Base-by-base conservation (phyloP, 139 green algal species). In the Chlamydomonas applanata region DNA sequence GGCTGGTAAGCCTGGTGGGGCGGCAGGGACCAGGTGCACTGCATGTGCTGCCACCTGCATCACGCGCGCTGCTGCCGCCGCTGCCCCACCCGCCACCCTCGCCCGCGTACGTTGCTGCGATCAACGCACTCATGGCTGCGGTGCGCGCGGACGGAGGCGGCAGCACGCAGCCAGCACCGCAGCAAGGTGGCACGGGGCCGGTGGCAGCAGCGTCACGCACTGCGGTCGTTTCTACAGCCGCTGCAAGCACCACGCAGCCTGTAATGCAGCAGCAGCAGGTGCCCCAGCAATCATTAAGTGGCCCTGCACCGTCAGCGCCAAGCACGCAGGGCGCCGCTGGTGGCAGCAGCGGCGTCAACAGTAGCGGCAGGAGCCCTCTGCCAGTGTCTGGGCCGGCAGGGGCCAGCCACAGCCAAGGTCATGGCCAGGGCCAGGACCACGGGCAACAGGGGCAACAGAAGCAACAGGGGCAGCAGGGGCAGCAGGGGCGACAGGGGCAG, bases 1-100 rank as follows among this genome's bases (percentile, higher is more conserved):
- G 74, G 65, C 29, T 74, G 33, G 74, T 79, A 4, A 79, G 73
- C 32, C 49, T 87, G 13, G 78, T 75, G 30, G 78, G 84, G 24
- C 67, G 81, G 24, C 33, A 35, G 14, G 78, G 84, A 20, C 22
- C 60, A 0, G 62, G 22, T 0, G 78, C 84, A 0, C 81, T 89
- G 34, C 5, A 54, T 16, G 35, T 20, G 1, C 64, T 83, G 45
- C 81, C 77, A 1, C 61, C 46, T 2, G 30, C 22, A 35, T 59
- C 63, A 29, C 49, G 9, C 4, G n/a, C 24, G 0, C 72, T 45
- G 24, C 74, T 86, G 35, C 69, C 83, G 5, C 80, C 78, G 0
- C 73, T 86, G 61, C 78, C 83, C 3, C 67, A 79, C 46, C 45
- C 33, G 0, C 76, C 54, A 3, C 34, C 83, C 1, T 81, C 77